Evolutionary conservation across 257 asterid species (phyloP), one percentile per base, ranked within the genome.

Genomic region (Solanum appendiculatum): DNA sequence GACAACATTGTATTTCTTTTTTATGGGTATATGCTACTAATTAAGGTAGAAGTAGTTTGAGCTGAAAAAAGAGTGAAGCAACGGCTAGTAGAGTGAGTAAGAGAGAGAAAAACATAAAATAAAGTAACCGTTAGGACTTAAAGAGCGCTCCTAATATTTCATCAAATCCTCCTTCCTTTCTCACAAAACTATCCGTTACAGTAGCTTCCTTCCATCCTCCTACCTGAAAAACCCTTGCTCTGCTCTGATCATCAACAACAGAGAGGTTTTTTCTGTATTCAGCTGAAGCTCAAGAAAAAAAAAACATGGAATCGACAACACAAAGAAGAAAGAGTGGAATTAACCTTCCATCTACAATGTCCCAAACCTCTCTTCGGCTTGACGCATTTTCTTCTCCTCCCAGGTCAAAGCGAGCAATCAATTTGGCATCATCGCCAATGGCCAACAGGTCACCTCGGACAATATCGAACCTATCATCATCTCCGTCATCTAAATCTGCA

Each of bases 381-480:
- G 92, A 95, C 13, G 88, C 96, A 42, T 86, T 90, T 75, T 91
- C 98, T 3, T 85, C 94, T 2, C 86, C 90, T 18, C 60, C 73
- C 21, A 27, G 27, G 15, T 68, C 90, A 29, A 40, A 90, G 46
- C 48, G 74, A 20, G 80, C 63, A 3, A 86, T 86, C 29, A 92
- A 91, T 85, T 90, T 94, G 29, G 88, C 95, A 1, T 96, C 44
- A 72, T 73, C 99, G 18, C 99, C 98, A 9, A 86, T 94, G 87
- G 92, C 98, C 46, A 78, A 78, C 64, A 97, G 96, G 98, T 97
- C 99, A 0, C 99, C 99, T 23, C 89, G 99, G 94, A 93, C 98
- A 2, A 93, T 97, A 31, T 94, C 98, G 70, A 97, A 95, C 86
- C 89, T 97, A 60, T 94, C 98, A 36, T 92, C 96, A 1, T 93